Conservation (phyloP, 306 rosid species). For the Calophaca sinica region DNA sequence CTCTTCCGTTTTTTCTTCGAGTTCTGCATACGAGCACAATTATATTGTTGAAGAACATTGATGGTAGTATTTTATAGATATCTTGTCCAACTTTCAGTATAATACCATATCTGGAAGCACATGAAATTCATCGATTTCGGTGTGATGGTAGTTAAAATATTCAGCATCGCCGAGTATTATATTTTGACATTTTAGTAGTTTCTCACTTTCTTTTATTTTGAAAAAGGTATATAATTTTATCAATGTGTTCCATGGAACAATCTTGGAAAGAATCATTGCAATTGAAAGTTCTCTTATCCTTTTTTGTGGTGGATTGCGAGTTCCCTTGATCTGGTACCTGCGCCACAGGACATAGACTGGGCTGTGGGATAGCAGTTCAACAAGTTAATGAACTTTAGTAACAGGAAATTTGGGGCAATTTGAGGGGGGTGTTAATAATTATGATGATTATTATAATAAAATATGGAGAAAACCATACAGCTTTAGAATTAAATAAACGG, state of each 20-base stretch:
- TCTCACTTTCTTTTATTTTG: neutral
- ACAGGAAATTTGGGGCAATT: too few species aligned
- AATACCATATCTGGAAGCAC: neutral
- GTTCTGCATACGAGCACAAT: neutral
- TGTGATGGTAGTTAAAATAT: conserved; percentile 18
- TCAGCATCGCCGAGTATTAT: neutral
- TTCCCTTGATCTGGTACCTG: too few species aligned
- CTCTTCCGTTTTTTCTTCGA: neutral
- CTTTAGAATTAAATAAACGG: too few species aligned
- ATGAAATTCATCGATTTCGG: neutral
- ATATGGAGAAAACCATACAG: too few species aligned
- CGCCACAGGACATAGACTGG: too few species aligned
- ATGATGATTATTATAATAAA: too few species aligned
- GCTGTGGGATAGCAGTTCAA: too few species aligned
- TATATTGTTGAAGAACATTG: conserved; percentile 18
- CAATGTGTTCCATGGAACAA: neutral
- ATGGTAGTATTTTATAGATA: neutral
- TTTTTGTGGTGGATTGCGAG: too few species aligned
- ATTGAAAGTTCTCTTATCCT: too few species aligned
- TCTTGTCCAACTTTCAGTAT: neutral
- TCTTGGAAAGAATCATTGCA: neutral
- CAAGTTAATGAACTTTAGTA: too few species aligned
- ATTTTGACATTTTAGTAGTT: neutral
- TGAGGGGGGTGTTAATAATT: too few species aligned
- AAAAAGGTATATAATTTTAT: neutral